Conservation (phyloP, 2,329 filamentous ascomycete species). For the Colletotrichum gigasporum region DNA sequence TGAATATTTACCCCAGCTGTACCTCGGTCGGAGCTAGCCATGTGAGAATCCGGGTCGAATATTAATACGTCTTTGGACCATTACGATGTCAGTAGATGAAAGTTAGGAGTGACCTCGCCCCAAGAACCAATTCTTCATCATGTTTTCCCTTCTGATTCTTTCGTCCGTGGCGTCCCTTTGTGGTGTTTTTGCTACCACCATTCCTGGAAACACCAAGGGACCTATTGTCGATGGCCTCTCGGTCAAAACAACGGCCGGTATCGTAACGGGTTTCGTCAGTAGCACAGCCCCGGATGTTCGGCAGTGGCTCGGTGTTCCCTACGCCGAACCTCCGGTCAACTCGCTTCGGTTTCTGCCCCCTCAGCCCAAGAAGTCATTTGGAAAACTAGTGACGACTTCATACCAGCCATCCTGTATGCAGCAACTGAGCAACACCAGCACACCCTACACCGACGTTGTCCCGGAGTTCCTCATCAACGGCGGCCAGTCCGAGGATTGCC, state of each 20-base stretch:
- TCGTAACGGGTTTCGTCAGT: slow-evolving; percentile 7
- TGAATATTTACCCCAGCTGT: not conserved
- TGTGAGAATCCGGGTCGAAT: not conserved
- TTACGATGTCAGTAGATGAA: no score
- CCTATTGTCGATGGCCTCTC: not conserved
- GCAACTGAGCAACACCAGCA: slow-evolving; percentile 38
- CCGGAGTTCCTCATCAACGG: slow-evolving; percentile 15
- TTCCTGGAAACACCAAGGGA: no score
- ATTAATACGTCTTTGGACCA: no score
- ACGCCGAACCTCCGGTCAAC: slow-evolving; percentile 63
- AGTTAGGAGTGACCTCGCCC: no score
- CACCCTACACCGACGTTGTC: slow-evolving; percentile 11
- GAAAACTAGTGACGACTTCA: slow-evolving; percentile 35
- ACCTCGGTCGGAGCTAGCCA: not conserved
- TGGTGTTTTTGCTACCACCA: no score
- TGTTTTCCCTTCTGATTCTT: no score
- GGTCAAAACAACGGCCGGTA: not conserved
- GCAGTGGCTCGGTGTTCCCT: slow-evolving; percentile 55
- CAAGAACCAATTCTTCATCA: no score
- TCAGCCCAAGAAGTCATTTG: slow-evolving; percentile 38
- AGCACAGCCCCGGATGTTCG: slow-evolving; percentile 11
- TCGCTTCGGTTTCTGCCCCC: slow-evolving; percentile 54
- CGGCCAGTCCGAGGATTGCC: slow-evolving; percentile 42
- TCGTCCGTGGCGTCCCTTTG: no score
- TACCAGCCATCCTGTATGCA: slow-evolving; percentile 44